Conservation (phyloP, 257 asterid species). For the Solanum ossicruentum region DNA sequence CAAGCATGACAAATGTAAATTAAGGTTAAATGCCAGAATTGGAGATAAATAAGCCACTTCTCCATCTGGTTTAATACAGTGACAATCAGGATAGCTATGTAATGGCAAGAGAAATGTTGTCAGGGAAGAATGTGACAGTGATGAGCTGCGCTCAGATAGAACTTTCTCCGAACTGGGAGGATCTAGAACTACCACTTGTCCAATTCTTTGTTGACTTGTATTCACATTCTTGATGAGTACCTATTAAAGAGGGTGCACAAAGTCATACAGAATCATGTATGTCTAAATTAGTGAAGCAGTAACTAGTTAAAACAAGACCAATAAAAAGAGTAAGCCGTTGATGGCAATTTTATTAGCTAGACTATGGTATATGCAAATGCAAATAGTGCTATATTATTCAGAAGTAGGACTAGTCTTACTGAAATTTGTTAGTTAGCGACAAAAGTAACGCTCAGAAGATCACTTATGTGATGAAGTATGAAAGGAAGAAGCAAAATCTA, state of each 20-base stretch:
- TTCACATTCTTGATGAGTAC: slow-evolving; percentile 48
- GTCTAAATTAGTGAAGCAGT: not conserved
- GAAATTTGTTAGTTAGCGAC: not conserved
- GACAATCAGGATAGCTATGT: slow-evolving; percentile 27
- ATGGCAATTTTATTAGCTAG: not conserved
- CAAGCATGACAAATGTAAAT: slow-evolving; percentile 59
- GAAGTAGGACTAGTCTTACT: not conserved
- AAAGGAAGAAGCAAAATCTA: not conserved
- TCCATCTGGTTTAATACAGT: slow-evolving; percentile 25
- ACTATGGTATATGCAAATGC: not conserved
- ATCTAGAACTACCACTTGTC: slow-evolving; percentile 73
- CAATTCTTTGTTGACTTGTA: slow-evolving; percentile 46
- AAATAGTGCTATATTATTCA: not conserved
- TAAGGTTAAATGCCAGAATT: slow-evolving; percentile 61
- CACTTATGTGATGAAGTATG: not conserved
- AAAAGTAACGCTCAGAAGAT: not conserved
- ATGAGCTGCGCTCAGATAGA: slow-evolving; percentile 8
- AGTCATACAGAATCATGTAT: not conserved
- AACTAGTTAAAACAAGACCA: not conserved
- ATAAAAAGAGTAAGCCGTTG: not conserved
- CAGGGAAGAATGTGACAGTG: slow-evolving; percentile 12
- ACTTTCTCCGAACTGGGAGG: slow-evolving; percentile 35
- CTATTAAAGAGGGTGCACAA: slow-evolving; percentile 17
- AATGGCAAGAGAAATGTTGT: slow-evolving; percentile 52
- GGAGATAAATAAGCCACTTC: slow-evolving; percentile 81